Conservation (phyloP, 139 green algal genomes). For the Coelastrella sp. region DNA sequence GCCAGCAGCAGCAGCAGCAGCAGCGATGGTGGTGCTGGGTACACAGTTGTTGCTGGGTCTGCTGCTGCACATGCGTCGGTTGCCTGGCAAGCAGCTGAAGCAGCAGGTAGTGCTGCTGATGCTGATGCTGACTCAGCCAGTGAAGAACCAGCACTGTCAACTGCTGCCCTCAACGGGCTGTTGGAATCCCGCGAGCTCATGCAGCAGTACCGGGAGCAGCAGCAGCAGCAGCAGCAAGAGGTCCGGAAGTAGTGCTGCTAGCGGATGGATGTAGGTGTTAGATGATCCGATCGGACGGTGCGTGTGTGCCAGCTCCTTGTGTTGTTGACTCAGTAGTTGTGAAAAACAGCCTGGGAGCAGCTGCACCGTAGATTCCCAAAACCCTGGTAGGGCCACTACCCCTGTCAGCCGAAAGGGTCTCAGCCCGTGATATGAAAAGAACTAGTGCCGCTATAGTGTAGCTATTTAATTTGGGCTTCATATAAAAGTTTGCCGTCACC, state of each 20-base stretch:
- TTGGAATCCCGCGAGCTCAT: slow-evolving; percentile 10
- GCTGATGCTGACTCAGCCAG: background rate
- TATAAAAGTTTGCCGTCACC: no score
- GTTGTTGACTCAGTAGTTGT: no score
- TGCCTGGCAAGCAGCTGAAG: background rate
- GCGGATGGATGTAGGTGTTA: no score
- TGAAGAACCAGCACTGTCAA: background rate
- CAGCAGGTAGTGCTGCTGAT: background rate
- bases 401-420: no score
- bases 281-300: no score
- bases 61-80: background rate
- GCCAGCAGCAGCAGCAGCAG: slow-evolving; percentile 45
- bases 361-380: no score
- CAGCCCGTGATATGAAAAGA: no score
- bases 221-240: background rate
- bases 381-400: no score
- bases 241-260: background rate
- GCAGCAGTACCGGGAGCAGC: slow-evolving; percentile 37
- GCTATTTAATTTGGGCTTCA: no score
- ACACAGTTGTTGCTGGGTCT: slow-evolving; percentile 36
- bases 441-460: no score
- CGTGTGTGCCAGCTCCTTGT: no score
- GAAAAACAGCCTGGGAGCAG: no score
- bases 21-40: background rate
- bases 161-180: slow-evolving; percentile 12